These are phyloP conservation scores for Ceratonia siliqua DNA, from an alignment of 306 rosid genomes.

Conservation along the genomic window DNA sequence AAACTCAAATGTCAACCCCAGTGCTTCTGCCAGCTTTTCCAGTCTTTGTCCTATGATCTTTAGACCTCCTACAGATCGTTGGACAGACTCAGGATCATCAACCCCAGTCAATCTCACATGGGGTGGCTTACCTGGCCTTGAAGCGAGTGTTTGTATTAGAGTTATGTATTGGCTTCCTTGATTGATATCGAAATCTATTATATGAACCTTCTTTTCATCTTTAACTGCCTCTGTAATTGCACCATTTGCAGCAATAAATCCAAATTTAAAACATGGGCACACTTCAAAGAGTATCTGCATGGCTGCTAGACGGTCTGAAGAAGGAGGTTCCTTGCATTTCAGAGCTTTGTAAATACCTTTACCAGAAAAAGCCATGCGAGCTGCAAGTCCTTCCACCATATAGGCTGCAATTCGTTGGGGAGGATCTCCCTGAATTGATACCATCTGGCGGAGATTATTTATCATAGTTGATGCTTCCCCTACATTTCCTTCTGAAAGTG, in stretches of 20 bases:
- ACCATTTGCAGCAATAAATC: slow-evolving; percentile 83
- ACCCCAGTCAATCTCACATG: slow-evolving; percentile 76
- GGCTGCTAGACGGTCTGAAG: slow-evolving; percentile 88
- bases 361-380: slow-evolving; percentile 75
- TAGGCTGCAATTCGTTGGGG: slow-evolving; percentile 91
- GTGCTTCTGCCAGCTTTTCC: slow-evolving; percentile 73
- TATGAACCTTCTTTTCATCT: slow-evolving; percentile 76
- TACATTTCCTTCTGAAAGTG: slow-evolving; percentile 68
- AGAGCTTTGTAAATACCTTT: slow-evolving; percentile 71
- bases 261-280: slow-evolving; percentile 94
- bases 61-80: slow-evolving; percentile 85
- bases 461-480: slow-evolving; percentile 66
- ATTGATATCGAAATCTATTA: slow-evolving; percentile 82
- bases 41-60: slow-evolving; percentile 77
- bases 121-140: slow-evolving; percentile 58
- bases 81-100: slow-evolving; percentile 91
- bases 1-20: slow-evolving; percentile 70
- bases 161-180: slow-evolving; percentile 94
- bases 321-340: slow-evolving; percentile 93
- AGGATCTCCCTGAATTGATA: slow-evolving; percentile 90
- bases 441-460: slow-evolving; percentile 70
- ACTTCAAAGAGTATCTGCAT: slow-evolving; percentile 97
- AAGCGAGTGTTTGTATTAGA: slow-evolving; percentile 74
- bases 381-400: slow-evolving; percentile 97
- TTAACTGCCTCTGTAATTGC: slow-evolving; percentile 73